Evolutionary conservation across 1,284 basidiomycete species (phyloP), one percentile per base, ranked within the genome.

Genomic region (Ceratobasidium sp.): DNA sequence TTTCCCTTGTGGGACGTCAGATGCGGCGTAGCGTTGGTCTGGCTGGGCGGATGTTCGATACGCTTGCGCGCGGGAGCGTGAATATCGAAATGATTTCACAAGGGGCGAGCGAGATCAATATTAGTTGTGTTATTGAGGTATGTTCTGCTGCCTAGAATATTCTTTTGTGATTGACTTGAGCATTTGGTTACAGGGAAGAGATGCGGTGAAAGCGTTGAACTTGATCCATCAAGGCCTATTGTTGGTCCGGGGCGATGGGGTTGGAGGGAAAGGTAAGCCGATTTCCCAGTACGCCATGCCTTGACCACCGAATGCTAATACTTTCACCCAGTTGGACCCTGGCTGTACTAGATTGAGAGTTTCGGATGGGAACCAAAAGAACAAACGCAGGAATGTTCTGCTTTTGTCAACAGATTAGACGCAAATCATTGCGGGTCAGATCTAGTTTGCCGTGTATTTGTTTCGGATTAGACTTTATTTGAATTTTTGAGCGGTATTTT

Each of bases 71-170:
- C 78, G 96, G 95, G 33, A 92, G 93, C 80, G 91, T 99, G 81
- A 99, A 99, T 83, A 98, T 99, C 80, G 97, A 99, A 86, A 99
- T 99, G 97, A 99, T 99, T 84, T 93, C 91, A 78, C 98, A 99
- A 81, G 98, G 97, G 31, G 96, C 97, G 45, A 97, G 93, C 82
- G 97, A 99, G 86, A 99, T 99, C 84, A 99, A 99, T 80, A 96
- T 97, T 78, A 94, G 92, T n/a, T 96, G 94, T 82, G 97, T 99
- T 62, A 97, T 99, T 77, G 91, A 94, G 65, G 67, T 72, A 11
- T 44, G 66, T 51, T 2, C 22, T 24, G 2, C 29, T 1, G 19
- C 60, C 44, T 27, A 44, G 14, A 3, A 14, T 15, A 17, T 33
- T n/a, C n/a, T n/a, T n/a, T n/a, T n/a, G n/a, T 22, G 11, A 44